Conservation (phyloP, 2,329 filamentous ascomycete species). For the Juglanconis juglandina region DNA sequence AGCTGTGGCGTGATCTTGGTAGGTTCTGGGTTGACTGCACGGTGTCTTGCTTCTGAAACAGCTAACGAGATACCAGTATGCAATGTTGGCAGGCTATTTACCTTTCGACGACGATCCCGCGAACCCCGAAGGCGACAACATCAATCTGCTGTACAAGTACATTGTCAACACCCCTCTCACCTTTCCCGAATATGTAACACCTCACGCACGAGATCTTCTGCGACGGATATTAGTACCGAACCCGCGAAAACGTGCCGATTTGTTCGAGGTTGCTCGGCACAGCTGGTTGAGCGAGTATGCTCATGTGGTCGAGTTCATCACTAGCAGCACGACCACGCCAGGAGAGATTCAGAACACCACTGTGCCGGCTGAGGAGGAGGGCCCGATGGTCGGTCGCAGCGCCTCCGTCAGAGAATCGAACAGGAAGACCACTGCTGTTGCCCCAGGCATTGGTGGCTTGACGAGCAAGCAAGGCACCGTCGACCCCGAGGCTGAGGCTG, state of each 20-base stretch:
- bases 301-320: conserved; percentile 95
- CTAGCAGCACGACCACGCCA: conserved; percentile 85
- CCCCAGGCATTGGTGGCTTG: conserved; percentile 57
- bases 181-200: conserved; percentile 98
- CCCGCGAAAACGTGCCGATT: conserved; percentile 86
- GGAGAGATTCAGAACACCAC: conserved; percentile 81
- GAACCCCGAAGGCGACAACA: conserved; percentile 98
- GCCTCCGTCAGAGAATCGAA: conserved; percentile 86
- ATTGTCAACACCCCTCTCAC: conserved; percentile 96
- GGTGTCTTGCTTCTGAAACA: not conserved
- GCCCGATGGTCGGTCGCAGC: conserved; percentile 70
- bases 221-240: conserved; percentile 93
- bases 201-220: conserved; percentile 88
- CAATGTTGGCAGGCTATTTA: conserved; percentile 95
- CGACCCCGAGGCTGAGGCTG: conserved; percentile 59
- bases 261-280: conserved; percentile 95
- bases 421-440: conserved; percentile 56
- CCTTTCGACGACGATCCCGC: conserved; percentile 98
- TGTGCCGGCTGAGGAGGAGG: conserved; percentile 59
- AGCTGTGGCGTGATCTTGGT: conserved; percentile 98
- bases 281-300: conserved; percentile 98
- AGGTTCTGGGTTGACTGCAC: conserved; percentile 37
- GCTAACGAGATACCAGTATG: conserved; percentile 65
- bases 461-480: conserved; percentile 71
- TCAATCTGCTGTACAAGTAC: conserved; percentile 98